Base-by-base conservation (phyloP, 2,329 filamentous ascomycete species). In the Claviceps sp. region DNA sequence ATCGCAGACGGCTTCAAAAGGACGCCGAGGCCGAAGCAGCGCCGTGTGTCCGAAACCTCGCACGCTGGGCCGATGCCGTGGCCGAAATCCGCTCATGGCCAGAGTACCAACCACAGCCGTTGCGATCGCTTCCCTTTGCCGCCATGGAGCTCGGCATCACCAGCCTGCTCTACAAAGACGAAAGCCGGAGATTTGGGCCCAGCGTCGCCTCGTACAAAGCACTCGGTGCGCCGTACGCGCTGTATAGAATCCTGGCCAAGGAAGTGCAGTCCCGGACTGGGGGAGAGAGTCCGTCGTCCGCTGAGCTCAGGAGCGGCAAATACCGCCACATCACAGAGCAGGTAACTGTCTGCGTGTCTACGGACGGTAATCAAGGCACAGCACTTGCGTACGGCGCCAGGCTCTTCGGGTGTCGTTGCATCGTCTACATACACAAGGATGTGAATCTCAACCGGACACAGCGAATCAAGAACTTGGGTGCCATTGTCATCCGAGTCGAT, bases 371-470 rank as follows among this genome's bases (percentile, higher is more conserved):
- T 23, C 54, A 56, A 47, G 55, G 55, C 29, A 14, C 52, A 11
- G 50, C 52, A 3, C 54, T 56, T 4, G 52, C 55, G 2, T 57
- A 54, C 36, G 54, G 54, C 4, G 54, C 55, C 5, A 55, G 53
- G 4, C 40, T 52, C 1, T 57, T 57, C 26, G 54, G 55, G 0
- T 57, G 54, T 44, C 54, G 47, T 6, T 57, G 54, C 16, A 50
- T 57, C n/a, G 49, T 51, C 42, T 57, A 57, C 29, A 55, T 57
- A n/a, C 54, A 57, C 43, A 50, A 42, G 13, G 48, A 57, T 22
- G 54, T 57, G 4, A 55, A 50, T 39, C 9, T 26, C 6, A 43
- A 39, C 0, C 53, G 55, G 5, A 44, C 47, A 3, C 26, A 55
- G 2, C 48, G 29, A 37, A 55, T 57, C 52, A 53, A 17, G 14